Base-by-base conservation (phyloP, 805 yeast species). In the Metschnikowia cerradonensis region DNA sequence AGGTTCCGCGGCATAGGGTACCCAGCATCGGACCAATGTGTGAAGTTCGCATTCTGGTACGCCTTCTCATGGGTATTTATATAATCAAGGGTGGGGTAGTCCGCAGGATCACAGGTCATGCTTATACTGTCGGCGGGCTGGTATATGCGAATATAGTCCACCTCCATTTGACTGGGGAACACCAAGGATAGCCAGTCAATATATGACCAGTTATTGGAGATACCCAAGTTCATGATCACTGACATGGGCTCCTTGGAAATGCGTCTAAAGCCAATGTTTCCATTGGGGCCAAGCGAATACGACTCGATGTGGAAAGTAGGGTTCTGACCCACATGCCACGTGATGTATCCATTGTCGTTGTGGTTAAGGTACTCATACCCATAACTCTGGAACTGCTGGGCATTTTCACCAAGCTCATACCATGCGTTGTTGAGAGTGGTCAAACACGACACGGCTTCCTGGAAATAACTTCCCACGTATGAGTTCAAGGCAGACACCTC, bases 381-480 rank as follows among this genome's bases (percentile, higher is more conserved):
- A 61, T 80, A 90, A 41, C 74, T 78, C 67, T 92, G 98, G 75
- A 69, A 92, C 50, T 73, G 65, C 46, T 69, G 76, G 4, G 55
- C 62, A 49, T 73, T 76, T 15, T 72, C 78, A 43, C 89, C 89
- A 52, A 62, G 67, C 63, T 89, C 84, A 67, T 87, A 91, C 97
- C 98, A 92, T 0, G 82, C 73, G 2, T 81, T 75, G 67, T 90
- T 91, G 58, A 92, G 73, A 1, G 88, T 84, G 0, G 97, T 79
- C 6, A 82, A 80, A 0, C 84, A 96, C 4, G 97, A 89, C 17
- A 92, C 78, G 45, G 97, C 97, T 70, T 92, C 92, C 72, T 92
- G 98, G 70, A 77, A 82, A 1, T 97, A 96, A 44, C 97, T 97
- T 52, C 98, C 99, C 31, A 88, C 76, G 69, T 89, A 91, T 1